Evolutionary conservation across 208 protist species (phyloP), one percentile per base, ranked within the genome.

Genomic region (Wallacemonas collosoma): DNA sequence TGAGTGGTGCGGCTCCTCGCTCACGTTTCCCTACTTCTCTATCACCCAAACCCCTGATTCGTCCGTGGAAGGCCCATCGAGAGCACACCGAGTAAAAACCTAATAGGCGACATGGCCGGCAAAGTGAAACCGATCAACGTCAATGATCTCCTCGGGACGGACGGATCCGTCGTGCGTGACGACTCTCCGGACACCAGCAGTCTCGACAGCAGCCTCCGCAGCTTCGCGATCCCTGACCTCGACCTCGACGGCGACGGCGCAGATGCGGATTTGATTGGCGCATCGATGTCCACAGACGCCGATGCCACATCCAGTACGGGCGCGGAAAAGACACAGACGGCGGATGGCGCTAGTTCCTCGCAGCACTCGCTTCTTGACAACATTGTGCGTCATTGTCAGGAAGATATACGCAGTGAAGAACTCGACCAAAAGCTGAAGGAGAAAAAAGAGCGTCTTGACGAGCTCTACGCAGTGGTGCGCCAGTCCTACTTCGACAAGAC

Each of bases 401-500:
- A 71, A 53, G 43, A 65, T 65, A 15, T 71, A 35, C 66, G 66
- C 15, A 54, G 51, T 36, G 17, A 71, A 39, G 47, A 71, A 40
- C 8, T 71, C 3, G 15, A 35, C 4, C 66, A 41, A 17, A 15
- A 61, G 14, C 3, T 54, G n/a, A 44, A 71, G 39, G 12, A 54
- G 53, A 57, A 48, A 15, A 48, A 57, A 53, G 35, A 40, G 39
- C 8, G 39, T 14, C 40, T 48, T 7, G 51, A 71, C 14, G 53
- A 44, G 60, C 3, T 65, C 0, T 65, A 65, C 60, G 45, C 60
- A 3, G 60, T 9, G 12, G 43, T 41, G 43, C 60, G 60, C 7
- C 41, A 50, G 41, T 88, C 83, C 39, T 88, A 83, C 75, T 85
- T 83, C 55, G 50, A 81, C 60, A 84, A 77, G 38, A 36, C 55